Evolutionary conservation across 148 eudicot genomes (phyloP), one percentile per base, ranked within the genome.

Genomic region (Suaeda aralocaspica): DNA sequence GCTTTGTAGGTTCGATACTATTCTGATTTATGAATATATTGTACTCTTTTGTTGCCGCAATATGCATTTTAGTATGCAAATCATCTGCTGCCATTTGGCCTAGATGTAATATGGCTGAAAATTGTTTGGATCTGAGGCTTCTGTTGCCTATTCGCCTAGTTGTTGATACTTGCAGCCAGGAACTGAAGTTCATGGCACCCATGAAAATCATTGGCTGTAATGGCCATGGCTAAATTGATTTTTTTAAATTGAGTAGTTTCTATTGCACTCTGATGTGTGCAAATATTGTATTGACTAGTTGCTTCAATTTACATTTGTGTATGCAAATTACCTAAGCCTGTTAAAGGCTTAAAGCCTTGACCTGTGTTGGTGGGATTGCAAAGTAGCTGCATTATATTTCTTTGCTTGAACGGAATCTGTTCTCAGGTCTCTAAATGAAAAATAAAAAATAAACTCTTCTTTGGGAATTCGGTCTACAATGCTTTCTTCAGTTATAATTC

Each of bases 291-390:
- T 55, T 29, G 0, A n/a, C 8, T n/a, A 22, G 13, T n/a, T 12
- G 28, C 5, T 29, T 19, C n/a, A 4, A n/a, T n/a, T n/a, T 7
- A 28, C 30, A 36, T 59, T 8, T 46, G n/a, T 21, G 30, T 12
- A 44, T 59, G 64, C 66, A 46, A 58, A 21, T 46, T 33, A 22
- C n/a, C n/a, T n/a, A n/a, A n/a, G n/a, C n/a, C n/a, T n/a, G n/a
- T n/a, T n/a, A n/a, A n/a, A n/a, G n/a, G n/a, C n/a, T 26, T 24
- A 55, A 22, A 41, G 9, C 29, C 68, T 36, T 62, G 18, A 18
- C n/a, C n/a, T 51, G 9, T 36, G 11, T 19, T 6, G 22, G 19
- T 48, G 36, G 49, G 6, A 14, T 25, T 24, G 49, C 19, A 21
- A 30, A 71, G 29, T 25, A 52, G 33, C 59, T 33, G 36, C 33